Base-by-base conservation (phyloP, 768 basidiomycete species). In the Butyriboletus loyo region DNA sequence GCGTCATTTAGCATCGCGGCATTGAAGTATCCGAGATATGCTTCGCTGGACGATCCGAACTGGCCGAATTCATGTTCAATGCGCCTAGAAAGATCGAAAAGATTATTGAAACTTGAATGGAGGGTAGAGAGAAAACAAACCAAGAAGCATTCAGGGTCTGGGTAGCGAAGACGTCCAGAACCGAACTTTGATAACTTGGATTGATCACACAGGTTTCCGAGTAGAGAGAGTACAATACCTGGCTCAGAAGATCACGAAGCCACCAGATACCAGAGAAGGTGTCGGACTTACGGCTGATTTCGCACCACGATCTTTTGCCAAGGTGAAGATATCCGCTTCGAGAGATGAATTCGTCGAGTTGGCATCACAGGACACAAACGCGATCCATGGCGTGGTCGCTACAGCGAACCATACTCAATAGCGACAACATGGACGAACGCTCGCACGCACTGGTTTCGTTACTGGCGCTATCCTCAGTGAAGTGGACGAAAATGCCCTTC, bases 321-420 rank as follows among this genome's bases (percentile, higher is more conserved):
- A 75, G 0, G 89, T 91, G 69, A 97, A 92, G 47, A 95, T 80
- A 66, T 97, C 93, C 43, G 74, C 67, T 3, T 80, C 74, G 46
- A 74, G 65, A 1, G 84, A 83, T 4, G 81, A 74, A 53, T 79
- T 72, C 15, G 89, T 89, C 17, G 85, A 77, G 66, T 94, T 93
- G 50, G 66, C 63, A 63, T 95, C 92, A 68, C 93, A 96, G 4
- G 84, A 80, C 44, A 97, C 80, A 57, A 94, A 77, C 13, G 94
- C 94, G 60, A 97, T 88, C 92, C 93, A 97, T 4, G 94, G 92
- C 0, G 92, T 90, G 6, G 72, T 75, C 3, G 89, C 87, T 80
- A 65, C 58, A 25, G 53, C 60, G 63, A 49, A 48, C 45, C 24
- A 59, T 46, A 38, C 36, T 60, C 34, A 45, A 52, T 47, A 46